These are phyloP conservation scores for Juglanconis oblonga DNA, from an alignment of 2,329 filamentous ascomycete genomes.

Conservation along the genomic window DNA sequence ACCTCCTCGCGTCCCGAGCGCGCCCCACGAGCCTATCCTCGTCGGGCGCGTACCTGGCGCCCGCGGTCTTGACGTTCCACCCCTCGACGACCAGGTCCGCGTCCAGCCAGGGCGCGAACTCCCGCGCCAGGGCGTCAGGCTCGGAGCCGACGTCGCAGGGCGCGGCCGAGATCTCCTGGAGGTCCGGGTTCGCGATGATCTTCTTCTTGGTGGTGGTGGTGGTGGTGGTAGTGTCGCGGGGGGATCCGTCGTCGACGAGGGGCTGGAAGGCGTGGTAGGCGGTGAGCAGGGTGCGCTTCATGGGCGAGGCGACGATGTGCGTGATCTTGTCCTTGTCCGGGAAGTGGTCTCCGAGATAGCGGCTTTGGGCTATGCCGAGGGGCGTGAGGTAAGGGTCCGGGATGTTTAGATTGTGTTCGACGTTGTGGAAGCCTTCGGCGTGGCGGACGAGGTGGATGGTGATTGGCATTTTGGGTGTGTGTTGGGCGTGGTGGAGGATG, in stretches of 20 bases:
- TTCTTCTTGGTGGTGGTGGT: slow-evolving; percentile 25
- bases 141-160: slow-evolving; percentile 74
- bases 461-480: slow-evolving; percentile 39
- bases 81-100: slow-evolving; percentile 56
- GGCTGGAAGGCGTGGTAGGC: slow-evolving; percentile 62
- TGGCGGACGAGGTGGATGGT: slow-evolving; percentile 69
- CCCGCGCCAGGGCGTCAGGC: slow-evolving; percentile 49
- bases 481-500: neutral
- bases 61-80: slow-evolving; percentile 67
- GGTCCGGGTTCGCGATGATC: slow-evolving; percentile 67
- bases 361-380: slow-evolving; percentile 74
- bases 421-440: slow-evolving; percentile 79
- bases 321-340: slow-evolving; percentile 63
- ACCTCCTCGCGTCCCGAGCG: slow-evolving; percentile 58
- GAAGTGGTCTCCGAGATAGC: slow-evolving; percentile 58
- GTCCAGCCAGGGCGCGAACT: slow-evolving; percentile 65
- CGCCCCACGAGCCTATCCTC: slow-evolving; percentile 55
- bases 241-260: slow-evolving; percentile 21
- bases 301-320: slow-evolving; percentile 72
- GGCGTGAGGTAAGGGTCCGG: slow-evolving; percentile 77
- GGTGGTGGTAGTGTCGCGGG: too few relatives aligned
- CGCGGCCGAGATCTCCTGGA: slow-evolving; percentile 74
- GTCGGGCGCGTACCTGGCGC: slow-evolving; percentile 44
- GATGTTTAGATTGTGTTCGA: slow-evolving; percentile 65
- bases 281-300: slow-evolving; percentile 79